These are phyloP conservation scores for Silene latifolia DNA, from an alignment of 148 eudicot species.

Conservation along the genomic window DNA sequence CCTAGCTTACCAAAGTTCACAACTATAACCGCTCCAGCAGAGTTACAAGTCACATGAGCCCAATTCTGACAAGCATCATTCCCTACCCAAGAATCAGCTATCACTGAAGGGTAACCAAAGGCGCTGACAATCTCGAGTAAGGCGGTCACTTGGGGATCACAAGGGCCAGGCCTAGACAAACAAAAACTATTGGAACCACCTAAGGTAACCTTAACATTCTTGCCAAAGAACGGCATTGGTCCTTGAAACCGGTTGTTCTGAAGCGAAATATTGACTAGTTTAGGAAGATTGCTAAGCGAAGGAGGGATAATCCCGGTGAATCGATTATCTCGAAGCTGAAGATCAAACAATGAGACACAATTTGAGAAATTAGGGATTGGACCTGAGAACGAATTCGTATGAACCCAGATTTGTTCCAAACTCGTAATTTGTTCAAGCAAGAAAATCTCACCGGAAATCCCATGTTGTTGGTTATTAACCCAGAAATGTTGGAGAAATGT, in stretches of 20 bases:
- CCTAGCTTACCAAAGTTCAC: constrained; percentile 34
- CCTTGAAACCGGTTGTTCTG: constrained; percentile 42
- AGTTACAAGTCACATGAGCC: constrained; percentile 39
- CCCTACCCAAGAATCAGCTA: constrained; percentile 37
- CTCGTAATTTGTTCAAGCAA: constrained; percentile 47
- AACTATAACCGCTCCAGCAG: constrained; percentile 21
- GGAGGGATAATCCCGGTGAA: constrained; percentile 35
- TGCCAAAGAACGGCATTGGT: constrained; percentile 28
- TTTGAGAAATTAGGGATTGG: constrained; percentile 32
- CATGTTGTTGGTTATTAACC: constrained; percentile 54
- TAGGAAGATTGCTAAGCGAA: constrained; percentile 28
- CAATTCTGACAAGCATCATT: constrained; percentile 38
- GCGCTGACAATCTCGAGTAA: constrained; percentile 27
- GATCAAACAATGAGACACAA: constrained; percentile 30
- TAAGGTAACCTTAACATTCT: constrained; percentile 22
- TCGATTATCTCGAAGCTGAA: constrained; percentile 40
- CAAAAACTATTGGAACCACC: constrained; percentile 33
- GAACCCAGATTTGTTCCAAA: constrained; percentile 37
- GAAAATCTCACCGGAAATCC: constrained; percentile 48
- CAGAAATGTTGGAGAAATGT: constrained; percentile 43
- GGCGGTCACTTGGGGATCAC: constrained; percentile 33
- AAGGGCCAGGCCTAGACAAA: constrained; percentile 26
- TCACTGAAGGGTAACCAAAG: constrained; percentile 29
- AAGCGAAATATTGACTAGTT: constrained; percentile 29
- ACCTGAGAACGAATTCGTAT: constrained; percentile 32